Percentiles rank a stretch among this genome's conserved stretches.
phyloP scores from a whole-genome alignment of 75 land plant genomes.

The Pinus taeda region DNA sequence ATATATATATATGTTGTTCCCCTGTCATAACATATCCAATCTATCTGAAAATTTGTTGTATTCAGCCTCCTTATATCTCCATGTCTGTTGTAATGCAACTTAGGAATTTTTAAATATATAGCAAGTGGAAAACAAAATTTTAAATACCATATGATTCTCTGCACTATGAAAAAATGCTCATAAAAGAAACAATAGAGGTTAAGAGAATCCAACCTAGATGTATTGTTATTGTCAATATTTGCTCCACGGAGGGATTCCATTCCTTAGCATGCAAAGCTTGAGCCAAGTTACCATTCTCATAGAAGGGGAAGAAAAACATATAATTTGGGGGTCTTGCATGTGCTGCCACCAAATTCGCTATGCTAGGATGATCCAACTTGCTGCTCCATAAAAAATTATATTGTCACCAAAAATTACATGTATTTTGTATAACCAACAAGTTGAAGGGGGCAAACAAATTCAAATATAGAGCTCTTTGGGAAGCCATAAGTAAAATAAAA shows the following conservation, averaged over 20 bases:
- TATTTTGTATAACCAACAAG: constrained; percentile 3
- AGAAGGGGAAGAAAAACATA: constrained; percentile 72
- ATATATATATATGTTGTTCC: too few relatives aligned
- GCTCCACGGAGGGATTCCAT: constrained; percentile 58
- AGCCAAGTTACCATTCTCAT: constrained; percentile 64
- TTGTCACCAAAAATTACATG: neutral
- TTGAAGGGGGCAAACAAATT: neutral
- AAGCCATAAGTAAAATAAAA: neutral
- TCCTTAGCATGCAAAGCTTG: constrained; percentile 77
- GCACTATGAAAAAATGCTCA: neutral
- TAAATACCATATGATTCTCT: neutral
- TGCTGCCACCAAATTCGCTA: constrained; percentile 75
- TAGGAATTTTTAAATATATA: neutral
- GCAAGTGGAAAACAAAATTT: neutral
- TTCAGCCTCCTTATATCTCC: too few relatives aligned
- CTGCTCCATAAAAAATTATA: constrained; percentile 29
- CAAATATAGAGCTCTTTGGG: neutral
- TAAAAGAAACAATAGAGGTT: neutral
- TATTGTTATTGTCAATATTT: constrained; percentile 39
- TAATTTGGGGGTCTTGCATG: constrained; percentile 94
- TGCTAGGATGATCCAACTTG: constrained; percentile 73
- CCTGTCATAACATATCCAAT: too few relatives aligned
- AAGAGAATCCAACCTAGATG: constrained; percentile 48
- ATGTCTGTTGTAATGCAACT: too few relatives aligned
- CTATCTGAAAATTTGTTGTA: too few relatives aligned